Base-by-base conservation (phyloP, 1,139 yeast species). In the Hansenula lynferdii region DNA sequence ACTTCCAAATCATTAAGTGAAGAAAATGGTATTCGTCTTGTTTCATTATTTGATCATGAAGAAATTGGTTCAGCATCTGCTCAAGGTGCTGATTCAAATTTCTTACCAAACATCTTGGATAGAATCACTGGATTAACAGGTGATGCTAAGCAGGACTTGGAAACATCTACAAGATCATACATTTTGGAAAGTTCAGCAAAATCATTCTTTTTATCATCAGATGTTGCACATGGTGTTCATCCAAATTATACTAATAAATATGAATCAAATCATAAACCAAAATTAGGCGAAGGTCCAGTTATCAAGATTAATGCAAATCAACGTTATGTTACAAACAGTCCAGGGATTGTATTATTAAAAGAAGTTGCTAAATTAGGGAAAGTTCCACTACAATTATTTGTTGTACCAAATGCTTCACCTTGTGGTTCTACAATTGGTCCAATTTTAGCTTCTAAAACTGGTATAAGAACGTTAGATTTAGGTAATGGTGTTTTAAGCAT, bases 361-460 rank as follows among this genome's bases (percentile, higher is more conserved):
- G 72, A 80, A 48, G 65, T 85, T 37, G 97, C 95, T 5, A 72
- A 80, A 39, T 56, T 56, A 31, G 81, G 78, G 5, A 65, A 75
- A 47, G 81, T 84, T 14, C 90, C 92, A 11, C 62, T 85, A 43
- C 94, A 84, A 57, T 60, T 89, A 42, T 89, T 92, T 66, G 97
- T 90, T 23, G 95, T 85, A 20, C 75, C 94, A 44, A 92, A 92
- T 57, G 96, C 85, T 53, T 80, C 95, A 1, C 86, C 97, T 4
- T 92, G 97, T 64, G 98, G 98, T 2, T 84, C 96, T 3, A 92
- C 98, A 2, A 92, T 92, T 54, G 98, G 98, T 1, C 97, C 98
- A 19, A 84, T 89, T 59, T 67, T 92, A 44, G 82, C 96, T 24
- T 83, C 96, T 5, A 85, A 85, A 53, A 72, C 92, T 35, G 98